Conservation (phyloP, 2,329 filamentous ascomycete genomes). For the Colletotrichum cordylinicola region DNA sequence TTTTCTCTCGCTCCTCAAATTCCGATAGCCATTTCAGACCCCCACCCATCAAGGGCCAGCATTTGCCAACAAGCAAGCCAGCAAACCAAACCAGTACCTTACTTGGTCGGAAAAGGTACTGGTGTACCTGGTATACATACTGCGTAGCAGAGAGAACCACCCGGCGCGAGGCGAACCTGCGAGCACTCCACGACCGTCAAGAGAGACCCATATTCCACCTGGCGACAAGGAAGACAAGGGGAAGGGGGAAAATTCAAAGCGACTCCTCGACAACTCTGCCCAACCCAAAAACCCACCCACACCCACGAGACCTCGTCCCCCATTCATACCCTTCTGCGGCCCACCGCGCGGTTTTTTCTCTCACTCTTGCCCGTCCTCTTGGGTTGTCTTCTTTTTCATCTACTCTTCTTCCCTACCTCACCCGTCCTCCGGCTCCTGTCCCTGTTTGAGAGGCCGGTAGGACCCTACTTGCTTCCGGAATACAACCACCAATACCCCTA, state of each 20-base stretch:
- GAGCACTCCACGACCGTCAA: background rate
- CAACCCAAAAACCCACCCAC: constrained; percentile 24
- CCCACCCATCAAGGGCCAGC: constrained; percentile 9
- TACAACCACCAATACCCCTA: constrained; percentile 19
- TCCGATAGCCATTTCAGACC: constrained; percentile 16
- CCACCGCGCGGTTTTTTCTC: constrained; percentile 13
- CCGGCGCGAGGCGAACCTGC: background rate
- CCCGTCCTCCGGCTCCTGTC: constrained; percentile 25
- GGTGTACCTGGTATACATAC: too few relatives aligned
- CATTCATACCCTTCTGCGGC: constrained; percentile 2
- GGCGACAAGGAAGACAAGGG: background rate
- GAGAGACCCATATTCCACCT: background rate
- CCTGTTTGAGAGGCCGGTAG: constrained; percentile 18
- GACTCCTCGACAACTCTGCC: constrained; percentile 20
- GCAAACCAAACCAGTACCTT: background rate
- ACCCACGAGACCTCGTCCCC: constrained; percentile 13
- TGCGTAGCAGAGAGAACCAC: background rate
- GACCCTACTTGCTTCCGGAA: constrained; percentile 23
- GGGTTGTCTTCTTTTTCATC: constrained; percentile 17
- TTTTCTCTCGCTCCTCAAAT: constrained; percentile 18
- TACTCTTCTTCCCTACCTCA: constrained; percentile 6
- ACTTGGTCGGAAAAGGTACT: background rate
- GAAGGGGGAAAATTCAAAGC: background rate
- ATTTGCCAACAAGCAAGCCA: background rate
- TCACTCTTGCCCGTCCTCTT: background rate